A percentile compares a stretch with the other conserved stretches of the same genome.
Conservation (phyloP, 169 alveolate species). For the Plasmodium coatneyi region DNA sequence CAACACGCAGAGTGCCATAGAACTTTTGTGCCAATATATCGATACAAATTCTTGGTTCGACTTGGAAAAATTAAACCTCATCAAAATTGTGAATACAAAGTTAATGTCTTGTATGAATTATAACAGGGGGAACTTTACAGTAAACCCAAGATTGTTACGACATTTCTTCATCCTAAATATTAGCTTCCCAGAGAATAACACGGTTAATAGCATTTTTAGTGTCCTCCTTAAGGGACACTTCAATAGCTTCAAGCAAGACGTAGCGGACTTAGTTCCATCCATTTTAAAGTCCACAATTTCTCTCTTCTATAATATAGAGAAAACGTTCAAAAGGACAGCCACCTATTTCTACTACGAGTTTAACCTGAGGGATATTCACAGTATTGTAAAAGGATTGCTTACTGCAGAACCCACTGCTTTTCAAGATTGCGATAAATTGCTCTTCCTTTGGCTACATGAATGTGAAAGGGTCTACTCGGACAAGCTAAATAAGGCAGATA, state of each 20-base stretch:
- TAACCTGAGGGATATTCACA: conserved; percentile 95
- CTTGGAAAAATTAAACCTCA: conserved; percentile 91
- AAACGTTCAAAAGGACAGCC: conserved; percentile 95
- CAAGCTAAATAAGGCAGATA: conserved; percentile 91
- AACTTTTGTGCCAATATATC: conserved; percentile 92
- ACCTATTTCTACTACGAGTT: conserved; percentile 96
- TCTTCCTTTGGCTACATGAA: conserved; percentile 96
- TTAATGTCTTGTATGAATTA: conserved; percentile 95
- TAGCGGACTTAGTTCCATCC: conserved; percentile 91
- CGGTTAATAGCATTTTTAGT: conserved; percentile 93
- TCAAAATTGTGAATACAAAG: conserved; percentile 94
- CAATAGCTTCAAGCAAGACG: conserved; percentile 89
- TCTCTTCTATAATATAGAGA: conserved; percentile 91
- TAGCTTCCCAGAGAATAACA: conserved; percentile 95
- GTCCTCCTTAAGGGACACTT: conserved; percentile 94
- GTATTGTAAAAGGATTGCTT: conserved; percentile 94
- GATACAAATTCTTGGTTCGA: conserved; percentile 95
- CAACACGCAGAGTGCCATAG: conserved; percentile 95
- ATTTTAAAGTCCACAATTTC: conserved; percentile 93
- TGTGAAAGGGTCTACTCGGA: conserved; percentile 96
- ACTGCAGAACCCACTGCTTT: conserved; percentile 89
- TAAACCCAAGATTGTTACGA: conserved; percentile 94
- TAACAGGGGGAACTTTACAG: conserved; percentile 95
- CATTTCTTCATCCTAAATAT: conserved; percentile 95
- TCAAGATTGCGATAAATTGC: conserved; percentile 93